A percentile compares a stretch with the other conserved stretches of the same genome.
Evolutionary conservation across 345 rosid genomes (phyloP).

Genomic region (Citrus glauca): DNA sequence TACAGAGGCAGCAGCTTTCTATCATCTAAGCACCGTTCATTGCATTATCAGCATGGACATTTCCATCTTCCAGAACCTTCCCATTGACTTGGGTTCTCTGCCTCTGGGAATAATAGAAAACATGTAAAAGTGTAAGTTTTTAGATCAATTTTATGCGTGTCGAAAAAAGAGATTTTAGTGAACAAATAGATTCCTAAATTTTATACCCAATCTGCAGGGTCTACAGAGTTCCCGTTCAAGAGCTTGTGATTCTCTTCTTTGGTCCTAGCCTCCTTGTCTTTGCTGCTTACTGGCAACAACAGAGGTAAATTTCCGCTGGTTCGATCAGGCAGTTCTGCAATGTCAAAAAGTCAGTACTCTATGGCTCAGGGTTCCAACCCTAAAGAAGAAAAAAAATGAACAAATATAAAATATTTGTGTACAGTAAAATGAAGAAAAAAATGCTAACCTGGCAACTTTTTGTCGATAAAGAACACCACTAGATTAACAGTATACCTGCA

Average conservation of each 20-base stretch:
- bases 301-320: slow-evolving; percentile 38
- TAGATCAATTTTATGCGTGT: neutral
- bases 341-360: slow-evolving; percentile 18
- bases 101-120: slow-evolving; percentile 38
- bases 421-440: neutral
- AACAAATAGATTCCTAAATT: slow-evolving; percentile 1
- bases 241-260: slow-evolving; percentile 97
- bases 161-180: neutral
- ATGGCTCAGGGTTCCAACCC: neutral
- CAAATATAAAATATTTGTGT: neutral
- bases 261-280: slow-evolving; percentile 58
- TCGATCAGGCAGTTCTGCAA: slow-evolving; percentile 84
- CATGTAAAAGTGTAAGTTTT: neutral
- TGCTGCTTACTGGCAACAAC: slow-evolving; percentile 61
- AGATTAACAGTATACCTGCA: slow-evolving; percentile 93
- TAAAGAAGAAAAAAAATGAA: neutral
- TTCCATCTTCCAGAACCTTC: slow-evolving; percentile 69
- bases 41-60: slow-evolving; percentile 54
- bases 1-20: slow-evolving; percentile 11
- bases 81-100: slow-evolving; percentile 79
- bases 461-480: slow-evolving; percentile 91
- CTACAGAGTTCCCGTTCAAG: slow-evolving; percentile 77
- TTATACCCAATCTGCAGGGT: slow-evolving; percentile 88
- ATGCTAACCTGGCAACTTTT: slow-evolving; percentile 89
- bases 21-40: slow-evolving; percentile 67